These are phyloP conservation scores for Lecanosticta acicola DNA, from an alignment of 2,329 filamentous ascomycete genomes.

Conservation along the genomic window DNA sequence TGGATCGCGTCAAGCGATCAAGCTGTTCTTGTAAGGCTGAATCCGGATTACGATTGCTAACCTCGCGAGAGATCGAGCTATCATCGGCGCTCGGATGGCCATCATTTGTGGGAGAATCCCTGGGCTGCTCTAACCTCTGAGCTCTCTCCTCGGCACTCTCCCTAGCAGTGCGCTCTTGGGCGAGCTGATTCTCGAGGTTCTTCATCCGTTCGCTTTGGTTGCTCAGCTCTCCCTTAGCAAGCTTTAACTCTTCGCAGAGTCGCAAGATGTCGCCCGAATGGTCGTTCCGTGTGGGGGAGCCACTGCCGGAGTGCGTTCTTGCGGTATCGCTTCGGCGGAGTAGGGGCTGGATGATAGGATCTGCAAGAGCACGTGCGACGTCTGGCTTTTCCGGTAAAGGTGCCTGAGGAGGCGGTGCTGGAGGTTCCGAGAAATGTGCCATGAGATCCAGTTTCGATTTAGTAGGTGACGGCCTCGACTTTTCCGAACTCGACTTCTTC, in stretches of 20 bases:
- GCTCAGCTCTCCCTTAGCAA: conserved; percentile 80
- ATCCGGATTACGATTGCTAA: conserved; percentile 3
- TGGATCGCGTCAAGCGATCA: conserved; percentile 70
- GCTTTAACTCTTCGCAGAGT: conserved; percentile 76
- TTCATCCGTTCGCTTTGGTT: conserved; percentile 73
- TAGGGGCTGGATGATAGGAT: conserved; percentile 50
- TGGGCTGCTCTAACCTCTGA: conserved; percentile 56
- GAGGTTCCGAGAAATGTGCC: conserved; percentile 83
- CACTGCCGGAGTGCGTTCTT: conserved; percentile 52
- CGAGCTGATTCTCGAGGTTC: conserved; percentile 72
- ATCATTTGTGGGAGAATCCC: conserved; percentile 28
- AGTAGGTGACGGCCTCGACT: conserved; percentile 41
- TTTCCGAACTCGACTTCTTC: conserved; percentile 42
- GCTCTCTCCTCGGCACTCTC: conserved; percentile 79
- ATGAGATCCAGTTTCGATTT: conserved; percentile 70
- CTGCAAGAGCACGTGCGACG: conserved; percentile 46
- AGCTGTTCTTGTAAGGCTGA: conserved; percentile 62
- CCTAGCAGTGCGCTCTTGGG: conserved; percentile 72
- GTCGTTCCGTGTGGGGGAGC: conserved; percentile 56
- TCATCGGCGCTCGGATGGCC: conserved; percentile 13
- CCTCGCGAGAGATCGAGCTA: conserved; percentile 10
- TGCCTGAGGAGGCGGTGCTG: conserved; percentile 86
- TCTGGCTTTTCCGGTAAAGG: conserved; percentile 92
- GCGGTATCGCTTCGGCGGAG: conserved; percentile 73
- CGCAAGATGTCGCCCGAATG: conserved; percentile 69